These are phyloP conservation scores for Calocybe gangraenosa DNA, from an alignment of 768 basidiomycete genomes.

Conservation along the genomic window DNA sequence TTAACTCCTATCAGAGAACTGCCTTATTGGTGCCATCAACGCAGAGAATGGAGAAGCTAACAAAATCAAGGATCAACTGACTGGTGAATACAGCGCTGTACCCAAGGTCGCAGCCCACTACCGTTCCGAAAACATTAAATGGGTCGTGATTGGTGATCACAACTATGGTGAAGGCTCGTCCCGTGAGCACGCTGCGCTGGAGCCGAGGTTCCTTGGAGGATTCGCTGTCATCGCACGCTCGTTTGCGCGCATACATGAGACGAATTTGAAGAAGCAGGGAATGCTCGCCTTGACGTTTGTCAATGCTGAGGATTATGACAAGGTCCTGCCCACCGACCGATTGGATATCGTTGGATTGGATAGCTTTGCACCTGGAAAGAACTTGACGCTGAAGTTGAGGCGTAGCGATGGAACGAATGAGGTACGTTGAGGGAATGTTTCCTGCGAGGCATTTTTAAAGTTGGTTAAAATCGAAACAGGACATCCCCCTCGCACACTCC, in stretches of 20 bases:
- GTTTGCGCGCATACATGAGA: constrained; percentile 97
- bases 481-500: constrained; percentile 80
- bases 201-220: constrained; percentile 93
- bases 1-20: constrained; percentile 63
- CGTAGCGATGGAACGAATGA: constrained; percentile 79
- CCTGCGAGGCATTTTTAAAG: background rate
- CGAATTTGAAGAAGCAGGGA: constrained; percentile 99
- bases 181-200: constrained; percentile 95
- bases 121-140: constrained; percentile 85
- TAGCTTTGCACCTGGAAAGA: constrained; percentile 86
- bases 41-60: constrained; percentile 94
- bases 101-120: constrained; percentile 85
- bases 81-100: constrained; percentile 81
- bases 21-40: constrained; percentile 97
- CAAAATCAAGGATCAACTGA: constrained; percentile 87
- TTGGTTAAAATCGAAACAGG: constrained; percentile 1
- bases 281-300: constrained; percentile 96
- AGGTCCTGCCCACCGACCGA: constrained; percentile 80
- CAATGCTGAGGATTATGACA: constrained; percentile 92
- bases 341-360: constrained; percentile 89
- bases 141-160: constrained; percentile 95
- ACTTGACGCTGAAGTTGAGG: constrained; percentile 77
- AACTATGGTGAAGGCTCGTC: constrained; percentile 99
- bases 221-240: constrained; percentile 94
- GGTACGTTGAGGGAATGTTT: constrained; percentile 27